phyloP scores from a whole-genome alignment of 1,284 basidiomycete genomes.

The Inonotus hispidus region DNA sequence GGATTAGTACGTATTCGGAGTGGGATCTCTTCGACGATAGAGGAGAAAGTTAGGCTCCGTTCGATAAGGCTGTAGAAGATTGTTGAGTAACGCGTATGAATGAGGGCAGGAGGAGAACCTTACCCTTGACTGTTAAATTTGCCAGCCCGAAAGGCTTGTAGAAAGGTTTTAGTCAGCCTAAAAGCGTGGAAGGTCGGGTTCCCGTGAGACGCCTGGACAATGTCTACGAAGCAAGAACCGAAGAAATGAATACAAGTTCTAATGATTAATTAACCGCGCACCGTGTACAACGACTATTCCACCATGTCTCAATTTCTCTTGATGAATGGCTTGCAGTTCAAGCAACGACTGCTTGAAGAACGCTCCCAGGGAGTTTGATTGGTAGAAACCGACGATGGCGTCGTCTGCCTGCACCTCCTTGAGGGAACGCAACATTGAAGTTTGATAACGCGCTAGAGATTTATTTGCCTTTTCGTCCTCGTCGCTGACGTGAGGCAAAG shows the following conservation, averaged over 20 bases:
- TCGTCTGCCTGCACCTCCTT: slow-evolving; percentile 94
- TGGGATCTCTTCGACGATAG: slow-evolving; percentile 87
- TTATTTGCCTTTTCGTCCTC: slow-evolving; percentile 77
- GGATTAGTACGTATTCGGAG: slow-evolving; percentile 86
- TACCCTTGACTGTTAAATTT: slow-evolving; percentile 88
- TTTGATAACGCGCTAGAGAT: slow-evolving; percentile 73
- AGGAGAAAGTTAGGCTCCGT: slow-evolving; percentile 85
- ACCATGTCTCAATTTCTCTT: slow-evolving; percentile 75
- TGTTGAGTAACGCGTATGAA: slow-evolving; percentile 17
- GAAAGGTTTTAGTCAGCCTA: slow-evolving; percentile 78
- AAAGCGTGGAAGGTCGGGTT: slow-evolving; percentile 92
- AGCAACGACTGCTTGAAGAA: slow-evolving; percentile 89
- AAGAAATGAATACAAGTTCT: neutral
- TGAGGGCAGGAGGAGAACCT: slow-evolving; percentile 15
- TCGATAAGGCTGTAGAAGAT: slow-evolving; percentile 64
- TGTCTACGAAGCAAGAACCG: slow-evolving; percentile 25
- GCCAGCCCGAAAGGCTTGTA: slow-evolving; percentile 80
- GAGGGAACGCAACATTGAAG: slow-evolving; percentile 80
- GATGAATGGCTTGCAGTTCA: slow-evolving; percentile 83
- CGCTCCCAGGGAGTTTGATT: slow-evolving; percentile 85
- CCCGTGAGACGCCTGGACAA: slow-evolving; percentile 66
- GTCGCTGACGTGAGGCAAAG: slow-evolving; percentile 69
- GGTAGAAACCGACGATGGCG: slow-evolving; percentile 95
- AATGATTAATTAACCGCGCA: slow-evolving; percentile 30
- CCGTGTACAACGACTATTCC: slow-evolving; percentile 91